Base-by-base conservation (phyloP, 2,329 filamentous ascomycete genomes). In the Trichoderma guizhouense region DNA sequence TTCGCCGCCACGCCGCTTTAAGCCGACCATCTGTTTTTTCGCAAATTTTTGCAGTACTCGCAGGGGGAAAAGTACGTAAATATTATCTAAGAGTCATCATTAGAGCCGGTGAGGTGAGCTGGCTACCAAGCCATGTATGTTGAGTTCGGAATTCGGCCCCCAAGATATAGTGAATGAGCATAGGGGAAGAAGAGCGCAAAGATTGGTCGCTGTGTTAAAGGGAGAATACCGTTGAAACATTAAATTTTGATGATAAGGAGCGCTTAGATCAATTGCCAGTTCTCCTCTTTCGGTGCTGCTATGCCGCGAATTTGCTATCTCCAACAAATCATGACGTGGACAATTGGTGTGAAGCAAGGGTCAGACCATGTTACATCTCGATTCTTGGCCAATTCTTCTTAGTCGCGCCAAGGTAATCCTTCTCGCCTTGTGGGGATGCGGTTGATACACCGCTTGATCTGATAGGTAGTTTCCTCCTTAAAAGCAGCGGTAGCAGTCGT, bases 1-100 rank as follows among this genome's bases (percentile, higher is more conserved):
- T 69, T 69, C 55, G 55, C 57, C 36, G 67, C 67, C 67, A 69
- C 57, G 67, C 67, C 57, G 67, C 57, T 69, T 69, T 62, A 69
- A 32, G 39, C 21, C 36, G 66, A 21, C 18, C 24, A 39, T 55
- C 39, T 28, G 12, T 24, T 71, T 62, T 63, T 51, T 62, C 47
- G 26, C 53, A 24, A 15, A 63, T 26, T 28, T 34, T 14, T 47
- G n/a, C 21, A 21, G 28, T 32, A n/a, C n/a, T 21, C 24, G 39
- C 21, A 43, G 24, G 18, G 34, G 47, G 15, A 7, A 14, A 28
- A n/a, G n/a, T 36, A 64, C 68, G 68, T 71, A 71, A 69, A 32
- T 34, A 61, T 71, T 71, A 71, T 64, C 43, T 47, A 58, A 71
- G 60, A 69, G 15, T 21, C 14, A 53, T 15, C 39, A 5, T 51